Conservation (phyloP, 768 basidiomycete genomes). For the Phylloporus sp. region DNA sequence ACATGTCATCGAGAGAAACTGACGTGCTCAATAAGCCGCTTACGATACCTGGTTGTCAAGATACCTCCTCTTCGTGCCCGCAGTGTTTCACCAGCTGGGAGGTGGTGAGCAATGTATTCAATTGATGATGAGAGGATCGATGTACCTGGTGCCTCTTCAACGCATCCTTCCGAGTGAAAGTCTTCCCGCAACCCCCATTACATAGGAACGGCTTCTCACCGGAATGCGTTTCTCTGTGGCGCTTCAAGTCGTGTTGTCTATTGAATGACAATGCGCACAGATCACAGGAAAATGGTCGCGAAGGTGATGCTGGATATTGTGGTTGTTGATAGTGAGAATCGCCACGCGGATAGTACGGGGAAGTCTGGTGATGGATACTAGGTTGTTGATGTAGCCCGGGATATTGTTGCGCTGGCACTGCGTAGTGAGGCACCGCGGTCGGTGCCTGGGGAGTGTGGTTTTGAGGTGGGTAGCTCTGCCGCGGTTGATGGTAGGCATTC, state of each 20-base stretch:
- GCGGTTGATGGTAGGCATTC: conserved; percentile 22
- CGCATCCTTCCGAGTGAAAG: conserved; percentile 83
- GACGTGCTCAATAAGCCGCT: conserved; percentile 13
- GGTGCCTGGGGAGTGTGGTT: conserved; percentile 31
- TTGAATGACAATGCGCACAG: conserved; percentile 81
- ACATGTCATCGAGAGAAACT: conserved; percentile 9
- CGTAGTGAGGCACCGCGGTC: conserved; percentile 32
- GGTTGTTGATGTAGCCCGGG: conserved; percentile 23
- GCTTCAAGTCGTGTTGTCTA: conserved; percentile 80
- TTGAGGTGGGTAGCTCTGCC: conserved; percentile 24
- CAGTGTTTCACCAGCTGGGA: conserved; percentile 72
- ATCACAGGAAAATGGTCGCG: conserved; percentile 63
- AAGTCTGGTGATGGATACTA: conserved; percentile 19
- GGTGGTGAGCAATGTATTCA: conserved; percentile 13
- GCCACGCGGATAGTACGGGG: conserved; percentile 35
- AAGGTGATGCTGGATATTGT: conserved; percentile 56
- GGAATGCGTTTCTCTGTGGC: conserved; percentile 80
- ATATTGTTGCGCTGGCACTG: conserved; percentile 29
- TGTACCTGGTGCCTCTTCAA: conserved; percentile 81
- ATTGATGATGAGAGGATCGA: background rate
- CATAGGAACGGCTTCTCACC: conserved; percentile 83
- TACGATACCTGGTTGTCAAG: conserved; percentile 21
- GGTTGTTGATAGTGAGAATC: conserved; percentile 25
- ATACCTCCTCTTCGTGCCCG: conserved; percentile 58
- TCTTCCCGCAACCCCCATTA: conserved; percentile 83